phyloP scores from a whole-genome alignment of 2,329 filamentous ascomycete genomes.

The Aspergillus neotritici region DNA sequence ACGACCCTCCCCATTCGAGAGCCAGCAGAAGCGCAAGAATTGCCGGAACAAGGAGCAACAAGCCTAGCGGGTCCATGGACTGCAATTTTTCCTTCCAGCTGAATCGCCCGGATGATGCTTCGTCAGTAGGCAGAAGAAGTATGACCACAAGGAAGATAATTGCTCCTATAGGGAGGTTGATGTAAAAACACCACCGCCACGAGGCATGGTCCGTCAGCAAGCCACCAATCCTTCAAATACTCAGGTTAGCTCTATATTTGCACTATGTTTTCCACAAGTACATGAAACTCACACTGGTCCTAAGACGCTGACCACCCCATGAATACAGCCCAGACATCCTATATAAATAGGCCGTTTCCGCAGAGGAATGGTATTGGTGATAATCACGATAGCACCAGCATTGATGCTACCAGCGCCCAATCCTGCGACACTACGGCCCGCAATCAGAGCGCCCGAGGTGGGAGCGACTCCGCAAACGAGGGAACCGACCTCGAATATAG shows the following conservation, averaged over 20 bases:
- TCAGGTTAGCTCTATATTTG: background rate
- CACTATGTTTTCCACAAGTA: background rate
- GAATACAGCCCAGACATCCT: too few species aligned
- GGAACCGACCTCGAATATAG: conserved; percentile 3
- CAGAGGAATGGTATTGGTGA: background rate
- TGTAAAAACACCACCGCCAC: conserved; percentile 32
- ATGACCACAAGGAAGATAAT: conserved; percentile 41
- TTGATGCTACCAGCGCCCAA: conserved; percentile 5
- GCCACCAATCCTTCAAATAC: background rate
- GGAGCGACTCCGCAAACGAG: conserved; percentile 3
- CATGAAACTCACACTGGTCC: background rate
- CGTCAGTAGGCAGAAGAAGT: conserved; percentile 42
- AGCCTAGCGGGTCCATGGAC: conserved; percentile 31
- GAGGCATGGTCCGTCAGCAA: conserved; percentile 1
- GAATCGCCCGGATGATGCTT: conserved; percentile 18
- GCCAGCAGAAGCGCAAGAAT: conserved; percentile 8
- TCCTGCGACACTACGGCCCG: conserved; percentile 3
- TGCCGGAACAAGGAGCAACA: conserved; percentile 19
- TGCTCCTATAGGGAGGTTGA: conserved; percentile 37
- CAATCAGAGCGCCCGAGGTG: conserved; percentile 1
- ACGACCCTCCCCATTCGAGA: conserved; percentile 31
- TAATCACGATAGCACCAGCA: background rate
- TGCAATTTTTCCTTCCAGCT: conserved; percentile 22
- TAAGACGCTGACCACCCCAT: too few species aligned
- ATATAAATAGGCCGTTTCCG: background rate